A percentile compares a stretch with the other conserved stretches of the same genome.
Evolutionary conservation across 2,329 filamentous ascomycete genomes (phyloP).

Genomic region (Leptosphaerulina australis): DNA sequence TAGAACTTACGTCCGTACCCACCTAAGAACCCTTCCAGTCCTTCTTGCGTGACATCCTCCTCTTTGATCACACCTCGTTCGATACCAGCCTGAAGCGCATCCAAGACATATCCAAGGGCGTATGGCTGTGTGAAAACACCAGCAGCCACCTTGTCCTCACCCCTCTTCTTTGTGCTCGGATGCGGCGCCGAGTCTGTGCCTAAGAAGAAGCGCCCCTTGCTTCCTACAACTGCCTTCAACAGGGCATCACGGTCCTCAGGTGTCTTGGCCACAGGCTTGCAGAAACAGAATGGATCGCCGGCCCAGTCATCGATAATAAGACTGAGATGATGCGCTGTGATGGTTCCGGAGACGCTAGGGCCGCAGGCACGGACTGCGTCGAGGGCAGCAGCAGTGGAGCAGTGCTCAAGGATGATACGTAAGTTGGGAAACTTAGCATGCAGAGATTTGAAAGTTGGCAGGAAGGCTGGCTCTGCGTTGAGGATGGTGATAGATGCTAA

Average conservation of each 20-base stretch:
- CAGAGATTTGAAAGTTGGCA: conserved; percentile 77
- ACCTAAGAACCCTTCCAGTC: conserved; percentile 64
- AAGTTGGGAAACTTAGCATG: conserved; percentile 77
- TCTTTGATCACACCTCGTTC: conserved; percentile 59
- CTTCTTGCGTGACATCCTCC: conserved; percentile 61
- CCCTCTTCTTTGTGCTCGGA: conserved; percentile 64
- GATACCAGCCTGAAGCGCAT: conserved; percentile 68
- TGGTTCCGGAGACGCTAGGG: conserved; percentile 76
- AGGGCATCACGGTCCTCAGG: conserved; percentile 75
- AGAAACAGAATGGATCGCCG: conserved; percentile 76
- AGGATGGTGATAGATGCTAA: conserved; percentile 52
- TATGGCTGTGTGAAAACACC: conserved; percentile 82
- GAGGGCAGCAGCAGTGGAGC: conserved; percentile 81
- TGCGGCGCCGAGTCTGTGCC: conserved; percentile 76
- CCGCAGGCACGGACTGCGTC: conserved; percentile 79
- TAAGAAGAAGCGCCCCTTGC: conserved; percentile 73
- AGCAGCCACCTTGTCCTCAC: conserved; percentile 62
- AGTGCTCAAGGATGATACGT: conserved; percentile 76
- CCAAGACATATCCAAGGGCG: conserved; percentile 68
- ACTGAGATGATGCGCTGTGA: conserved; percentile 86
- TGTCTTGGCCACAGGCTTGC: conserved; percentile 70
- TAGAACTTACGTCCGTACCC: conserved; percentile 65
- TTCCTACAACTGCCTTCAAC: conserved; percentile 62
- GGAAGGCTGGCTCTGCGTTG: conserved; percentile 76
- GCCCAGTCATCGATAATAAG: conserved; percentile 78